phyloP scores from a whole-genome alignment of 768 basidiomycete species.

The Tephrocybe rancida region DNA sequence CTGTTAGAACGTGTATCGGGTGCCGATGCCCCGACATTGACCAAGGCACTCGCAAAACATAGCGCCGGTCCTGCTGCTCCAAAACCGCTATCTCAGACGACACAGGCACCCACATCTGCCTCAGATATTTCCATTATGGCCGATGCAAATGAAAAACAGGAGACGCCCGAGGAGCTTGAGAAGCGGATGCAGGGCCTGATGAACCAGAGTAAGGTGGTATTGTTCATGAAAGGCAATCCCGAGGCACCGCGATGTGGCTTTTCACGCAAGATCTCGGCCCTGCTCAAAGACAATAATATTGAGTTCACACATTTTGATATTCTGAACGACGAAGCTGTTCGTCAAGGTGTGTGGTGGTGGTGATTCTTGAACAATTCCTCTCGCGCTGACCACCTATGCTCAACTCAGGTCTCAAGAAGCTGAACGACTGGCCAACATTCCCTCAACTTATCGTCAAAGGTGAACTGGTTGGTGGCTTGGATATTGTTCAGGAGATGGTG shows the following conservation, averaged over 20 bases:
- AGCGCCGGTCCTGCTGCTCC: conserved; percentile 35
- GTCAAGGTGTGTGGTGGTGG: conserved; percentile 62
- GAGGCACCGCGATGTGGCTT: conserved; percentile 84
- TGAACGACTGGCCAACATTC: conserved; percentile 92
- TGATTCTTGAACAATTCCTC: neutral
- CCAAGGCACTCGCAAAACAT: conserved; percentile 61
- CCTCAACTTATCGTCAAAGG: conserved; percentile 88
- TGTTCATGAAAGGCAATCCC: conserved; percentile 92
- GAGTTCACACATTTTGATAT: conserved; percentile 84
- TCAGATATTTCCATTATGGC: conserved; percentile 17
- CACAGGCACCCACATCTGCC: conserved; percentile 39
- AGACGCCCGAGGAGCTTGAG: conserved; percentile 69
- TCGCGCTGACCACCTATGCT: neutral
- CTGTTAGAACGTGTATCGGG: conserved; percentile 80
- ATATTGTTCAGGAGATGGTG: conserved; percentile 89
- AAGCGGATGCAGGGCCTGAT: conserved; percentile 70
- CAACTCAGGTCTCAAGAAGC: conserved; percentile 59
- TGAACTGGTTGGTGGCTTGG: conserved; percentile 93
- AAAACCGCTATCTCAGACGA: conserved; percentile 51
- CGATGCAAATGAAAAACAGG: conserved; percentile 28
- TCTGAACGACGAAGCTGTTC: conserved; percentile 74
- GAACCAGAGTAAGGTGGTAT: conserved; percentile 74
- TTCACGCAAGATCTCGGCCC: conserved; percentile 69
- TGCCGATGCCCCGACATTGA: conserved; percentile 72
- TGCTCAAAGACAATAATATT: conserved; percentile 66